Percentiles rank a stretch among this genome's conserved stretches.
Conservation (phyloP, 2,329 filamentous ascomycete genomes). For the Sarocladium oryzae region DNA sequence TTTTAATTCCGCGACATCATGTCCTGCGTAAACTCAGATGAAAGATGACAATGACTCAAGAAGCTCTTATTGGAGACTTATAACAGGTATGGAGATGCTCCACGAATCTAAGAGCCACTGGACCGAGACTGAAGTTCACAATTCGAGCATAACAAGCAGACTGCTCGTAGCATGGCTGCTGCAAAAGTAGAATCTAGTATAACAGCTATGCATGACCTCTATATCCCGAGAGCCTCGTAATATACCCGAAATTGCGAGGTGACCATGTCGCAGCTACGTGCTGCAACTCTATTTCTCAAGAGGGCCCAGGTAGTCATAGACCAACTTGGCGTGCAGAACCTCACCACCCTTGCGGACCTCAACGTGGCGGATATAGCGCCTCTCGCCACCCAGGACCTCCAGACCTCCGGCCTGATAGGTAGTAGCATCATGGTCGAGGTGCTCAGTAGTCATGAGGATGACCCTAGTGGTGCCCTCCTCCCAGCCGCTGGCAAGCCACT, state of each 20-base stretch:
- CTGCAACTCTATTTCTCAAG: not conserved
- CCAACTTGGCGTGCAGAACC: constrained; percentile 10
- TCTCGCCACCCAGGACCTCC: constrained; percentile 10
- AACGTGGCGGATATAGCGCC: constrained; percentile 12
- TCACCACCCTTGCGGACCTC: constrained; percentile 11
- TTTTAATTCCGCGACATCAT: too few species aligned
- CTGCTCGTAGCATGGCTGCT: not conserved
- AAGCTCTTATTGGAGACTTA: not conserved
- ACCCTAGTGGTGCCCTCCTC: constrained; percentile 15
- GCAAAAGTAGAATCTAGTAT: not conserved
- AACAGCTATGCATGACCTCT: too few species aligned
- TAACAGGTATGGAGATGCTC: not conserved
- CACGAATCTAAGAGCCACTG: not conserved
- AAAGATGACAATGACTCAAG: not conserved
- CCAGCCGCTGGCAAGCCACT: constrained; percentile 15
- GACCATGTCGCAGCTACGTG: not conserved
- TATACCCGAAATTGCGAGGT: not conserved
- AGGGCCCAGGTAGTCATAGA: constrained; percentile 13
- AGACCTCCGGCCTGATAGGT: constrained; percentile 12
- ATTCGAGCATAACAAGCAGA: not conserved
- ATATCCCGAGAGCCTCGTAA: not conserved
- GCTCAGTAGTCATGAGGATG: constrained; percentile 13
- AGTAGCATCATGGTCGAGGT: constrained; percentile 12
- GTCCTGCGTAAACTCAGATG: too few species aligned
- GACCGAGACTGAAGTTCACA: not conserved